A percentile compares a stretch with the other conserved stretches of the same genome.
Evolutionary conservation across 106 monocot genomes (phyloP).

Genomic region (Phalaenopsis aphrodite): DNA sequence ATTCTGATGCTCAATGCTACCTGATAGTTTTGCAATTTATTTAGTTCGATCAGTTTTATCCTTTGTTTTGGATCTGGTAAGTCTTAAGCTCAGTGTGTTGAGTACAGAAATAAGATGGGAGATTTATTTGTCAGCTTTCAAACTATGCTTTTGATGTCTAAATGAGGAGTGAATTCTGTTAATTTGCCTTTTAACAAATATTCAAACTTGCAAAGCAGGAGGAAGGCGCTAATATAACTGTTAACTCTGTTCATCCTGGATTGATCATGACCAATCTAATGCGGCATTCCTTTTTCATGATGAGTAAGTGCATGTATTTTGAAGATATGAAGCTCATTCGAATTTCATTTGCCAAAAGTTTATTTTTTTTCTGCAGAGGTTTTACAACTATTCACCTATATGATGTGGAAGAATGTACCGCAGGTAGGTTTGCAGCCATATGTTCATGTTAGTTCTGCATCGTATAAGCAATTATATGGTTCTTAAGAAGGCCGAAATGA

Average conservation of each 20-base stretch:
- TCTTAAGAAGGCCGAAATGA: neutral
- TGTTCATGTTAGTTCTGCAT: neutral
- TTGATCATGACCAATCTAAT: conserved; percentile 88
- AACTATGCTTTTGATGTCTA: no score
- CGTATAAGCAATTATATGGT: neutral
- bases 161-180: no score
- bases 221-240: conserved; percentile 76
- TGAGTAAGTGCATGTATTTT: conserved; percentile 40
- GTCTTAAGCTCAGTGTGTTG: no score
- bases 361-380: conserved; percentile 35
- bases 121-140: no score
- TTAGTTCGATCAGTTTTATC: neutral
- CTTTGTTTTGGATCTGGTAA: no score
- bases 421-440: conserved; percentile 71
- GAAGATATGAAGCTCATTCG: neutral
- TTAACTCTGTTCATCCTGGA: conserved; percentile 88
- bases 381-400: conserved; percentile 42
- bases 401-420: conserved; percentile 87
- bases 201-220: conserved; percentile 38
- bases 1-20: neutral
- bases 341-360: neutral
- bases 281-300: conserved; percentile 66
- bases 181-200: no score
- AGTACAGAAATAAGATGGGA: no score
- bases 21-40: neutral